These are phyloP conservation scores for Starmerella floricola DNA, from an alignment of 805 yeast genomes.

Conservation along the genomic window DNA sequence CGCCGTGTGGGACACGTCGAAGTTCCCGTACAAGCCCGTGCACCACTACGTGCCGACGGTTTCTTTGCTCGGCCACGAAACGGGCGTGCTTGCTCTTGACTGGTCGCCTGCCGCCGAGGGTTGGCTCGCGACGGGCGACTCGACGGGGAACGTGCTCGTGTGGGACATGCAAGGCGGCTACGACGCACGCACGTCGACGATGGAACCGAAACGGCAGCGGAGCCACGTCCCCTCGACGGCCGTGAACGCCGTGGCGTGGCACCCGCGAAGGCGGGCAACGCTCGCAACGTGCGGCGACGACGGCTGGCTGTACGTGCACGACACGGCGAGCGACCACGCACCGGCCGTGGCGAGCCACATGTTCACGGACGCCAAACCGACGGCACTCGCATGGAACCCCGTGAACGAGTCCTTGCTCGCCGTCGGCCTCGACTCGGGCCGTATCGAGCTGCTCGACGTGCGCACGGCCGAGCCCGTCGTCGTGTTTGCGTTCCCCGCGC, in stretches of 20 bases:
- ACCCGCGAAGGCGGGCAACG: conserved; percentile 46
- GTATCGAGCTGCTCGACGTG: conserved; percentile 51
- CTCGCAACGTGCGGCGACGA: conserved; percentile 61
- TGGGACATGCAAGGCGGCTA: conserved; percentile 50
- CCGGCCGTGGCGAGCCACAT: not conserved
- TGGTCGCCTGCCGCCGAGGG: conserved; percentile 67
- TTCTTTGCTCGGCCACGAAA: conserved; percentile 32
- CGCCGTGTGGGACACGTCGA: conserved; percentile 68
- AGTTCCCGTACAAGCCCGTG: conserved; percentile 46
- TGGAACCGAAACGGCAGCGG: conserved; percentile 22
- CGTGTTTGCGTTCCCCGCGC: conserved; percentile 21
- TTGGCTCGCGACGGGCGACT: conserved; percentile 44
- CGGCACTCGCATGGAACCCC: conserved; percentile 49
- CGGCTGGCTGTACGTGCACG: conserved; percentile 12
- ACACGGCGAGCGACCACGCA: conserved; percentile 2
- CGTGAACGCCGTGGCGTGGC: conserved; percentile 64
- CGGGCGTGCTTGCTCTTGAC: conserved; percentile 48
- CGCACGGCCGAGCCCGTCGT: conserved; percentile 31
- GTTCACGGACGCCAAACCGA: conserved; percentile 30
- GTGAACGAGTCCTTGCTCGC: conserved; percentile 46
- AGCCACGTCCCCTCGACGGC: conserved; percentile 35
- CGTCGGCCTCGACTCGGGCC: conserved; percentile 53
- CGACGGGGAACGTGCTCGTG: conserved; percentile 49
- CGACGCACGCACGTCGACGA: conserved; percentile 21
- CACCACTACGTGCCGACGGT: conserved; percentile 40